phyloP scores from a whole-genome alignment of 106 monocot genomes.

The Chionographis japonica region DNA sequence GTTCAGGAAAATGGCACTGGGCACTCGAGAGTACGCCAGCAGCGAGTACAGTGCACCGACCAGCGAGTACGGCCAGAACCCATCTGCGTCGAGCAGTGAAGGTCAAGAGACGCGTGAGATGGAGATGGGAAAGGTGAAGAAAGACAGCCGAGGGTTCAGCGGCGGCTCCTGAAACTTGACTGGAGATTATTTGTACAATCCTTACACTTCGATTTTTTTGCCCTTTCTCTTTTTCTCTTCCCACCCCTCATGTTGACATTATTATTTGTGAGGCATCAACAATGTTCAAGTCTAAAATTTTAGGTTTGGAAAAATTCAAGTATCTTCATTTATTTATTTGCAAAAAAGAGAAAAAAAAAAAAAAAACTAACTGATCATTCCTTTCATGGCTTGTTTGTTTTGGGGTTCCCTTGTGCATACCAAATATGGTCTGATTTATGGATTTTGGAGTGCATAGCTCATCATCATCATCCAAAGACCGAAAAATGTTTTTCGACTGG shows the following conservation, averaged over 20 bases:
- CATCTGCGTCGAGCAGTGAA: slow-evolving; percentile 20
- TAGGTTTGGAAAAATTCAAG: no score
- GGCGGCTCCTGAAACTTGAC: background rate
- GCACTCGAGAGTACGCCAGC: slow-evolving; percentile 18
- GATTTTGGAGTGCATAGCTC: no score
- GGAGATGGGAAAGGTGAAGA: slow-evolving; percentile 21
- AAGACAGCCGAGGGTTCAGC: slow-evolving; percentile 12
- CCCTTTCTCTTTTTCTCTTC: background rate
- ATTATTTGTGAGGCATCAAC: no score
- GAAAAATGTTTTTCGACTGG: no score
- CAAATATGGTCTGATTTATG: no score
- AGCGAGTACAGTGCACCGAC: slow-evolving; percentile 1
- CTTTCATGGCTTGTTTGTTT: no score
- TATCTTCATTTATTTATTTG: no score
- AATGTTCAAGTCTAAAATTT: no score
- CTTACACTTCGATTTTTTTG: background rate
- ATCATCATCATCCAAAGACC: no score
- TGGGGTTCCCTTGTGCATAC: no score
- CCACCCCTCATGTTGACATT: no score
- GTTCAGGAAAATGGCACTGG: slow-evolving; percentile 50
- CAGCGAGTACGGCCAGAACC: slow-evolving; percentile 4
- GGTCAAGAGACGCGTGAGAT: slow-evolving; percentile 17
- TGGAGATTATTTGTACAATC: background rate
- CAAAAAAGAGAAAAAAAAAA: slow-evolving; percentile 5
- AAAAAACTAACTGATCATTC: no score